Evolutionary conservation across 108 stramenopile genomes (phyloP).

Genomic region (Pseudonitzschia pungens): DNA sequence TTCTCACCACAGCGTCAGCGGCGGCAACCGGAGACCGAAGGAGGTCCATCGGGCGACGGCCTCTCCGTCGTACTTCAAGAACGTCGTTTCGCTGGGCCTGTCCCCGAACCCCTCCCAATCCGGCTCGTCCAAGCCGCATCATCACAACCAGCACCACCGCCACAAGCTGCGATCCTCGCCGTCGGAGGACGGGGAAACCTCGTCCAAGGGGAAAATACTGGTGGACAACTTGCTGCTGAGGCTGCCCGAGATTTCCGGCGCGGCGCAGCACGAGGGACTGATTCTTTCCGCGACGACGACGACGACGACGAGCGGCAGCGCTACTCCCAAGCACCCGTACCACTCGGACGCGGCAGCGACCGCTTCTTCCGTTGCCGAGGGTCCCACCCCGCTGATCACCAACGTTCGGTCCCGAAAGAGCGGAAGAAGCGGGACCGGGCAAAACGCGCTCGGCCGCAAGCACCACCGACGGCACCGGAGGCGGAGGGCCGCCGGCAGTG

Average conservation of each 20-base stretch:
- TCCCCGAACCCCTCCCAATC: background rate
- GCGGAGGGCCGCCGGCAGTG: too few species aligned
- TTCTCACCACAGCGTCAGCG: background rate
- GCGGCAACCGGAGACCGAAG: background rate
- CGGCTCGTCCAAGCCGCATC: background rate
- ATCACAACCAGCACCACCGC: background rate
- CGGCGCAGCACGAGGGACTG: background rate
- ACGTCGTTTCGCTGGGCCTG: conserved; percentile 2
- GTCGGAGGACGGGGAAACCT: background rate
- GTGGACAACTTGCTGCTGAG: too few species aligned
- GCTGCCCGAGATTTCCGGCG: too few species aligned
- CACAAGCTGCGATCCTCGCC: background rate
- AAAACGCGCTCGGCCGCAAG: too few species aligned
- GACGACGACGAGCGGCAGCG: too few species aligned
- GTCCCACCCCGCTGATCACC: background rate
- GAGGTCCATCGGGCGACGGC: background rate
- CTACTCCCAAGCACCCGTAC: background rate
- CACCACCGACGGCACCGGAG: background rate
- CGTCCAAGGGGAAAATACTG: too few species aligned
- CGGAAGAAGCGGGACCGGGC: background rate
- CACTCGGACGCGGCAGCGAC: too few species aligned
- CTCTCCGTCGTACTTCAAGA: conserved; percentile 11
- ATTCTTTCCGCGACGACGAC: background rate
- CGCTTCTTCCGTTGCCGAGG: too few species aligned
- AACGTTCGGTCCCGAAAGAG: conserved; percentile 7